Conservation (phyloP, 2,329 filamentous ascomycete species). For the Cladophialophora chaetospira region DNA sequence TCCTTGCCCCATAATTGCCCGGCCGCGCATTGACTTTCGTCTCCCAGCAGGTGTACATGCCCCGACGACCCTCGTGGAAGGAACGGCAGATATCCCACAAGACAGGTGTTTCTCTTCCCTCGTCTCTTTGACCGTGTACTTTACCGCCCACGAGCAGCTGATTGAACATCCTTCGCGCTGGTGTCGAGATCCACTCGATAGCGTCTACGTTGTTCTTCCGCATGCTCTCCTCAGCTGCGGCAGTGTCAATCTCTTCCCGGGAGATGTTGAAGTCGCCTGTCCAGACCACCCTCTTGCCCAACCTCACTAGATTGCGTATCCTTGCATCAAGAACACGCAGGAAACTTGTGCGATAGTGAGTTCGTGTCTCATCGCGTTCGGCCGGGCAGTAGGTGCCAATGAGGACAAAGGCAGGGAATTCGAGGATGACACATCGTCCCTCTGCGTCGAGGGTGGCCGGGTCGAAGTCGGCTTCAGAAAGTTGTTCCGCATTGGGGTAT, state of each 20-base stretch:
- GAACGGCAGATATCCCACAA: conserved; percentile 81
- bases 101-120: conserved; percentile 68
- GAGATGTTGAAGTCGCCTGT: conserved; percentile 88
- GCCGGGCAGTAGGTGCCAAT: conserved; percentile 92
- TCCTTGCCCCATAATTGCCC: conserved; percentile 87
- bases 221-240: conserved; percentile 70
- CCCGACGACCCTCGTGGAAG: conserved; percentile 75
- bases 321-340: conserved; percentile 77
- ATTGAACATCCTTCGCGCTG: conserved; percentile 78
- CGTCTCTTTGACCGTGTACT: conserved; percentile 66
- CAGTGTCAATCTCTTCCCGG: conserved; percentile 70
- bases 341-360: conserved; percentile 80
- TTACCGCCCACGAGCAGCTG: conserved; percentile 76
- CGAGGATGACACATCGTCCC: conserved; percentile 85
- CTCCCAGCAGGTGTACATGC: conserved; percentile 99
- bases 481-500: conserved; percentile 72
- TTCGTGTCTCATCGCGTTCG: conserved; percentile 78
- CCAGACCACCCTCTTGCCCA: conserved; percentile 82
- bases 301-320: conserved; percentile 76
- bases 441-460: conserved; percentile 79
- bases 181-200: conserved; percentile 71
- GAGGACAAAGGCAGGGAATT: conserved; percentile 93
- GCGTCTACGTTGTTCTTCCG: conserved; percentile 68
- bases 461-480: conserved; percentile 64
- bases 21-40: conserved; percentile 93